These are phyloP conservation scores for Esteya vermicola DNA, from an alignment of 2,329 filamentous ascomycete species.

Conservation along the genomic window DNA sequence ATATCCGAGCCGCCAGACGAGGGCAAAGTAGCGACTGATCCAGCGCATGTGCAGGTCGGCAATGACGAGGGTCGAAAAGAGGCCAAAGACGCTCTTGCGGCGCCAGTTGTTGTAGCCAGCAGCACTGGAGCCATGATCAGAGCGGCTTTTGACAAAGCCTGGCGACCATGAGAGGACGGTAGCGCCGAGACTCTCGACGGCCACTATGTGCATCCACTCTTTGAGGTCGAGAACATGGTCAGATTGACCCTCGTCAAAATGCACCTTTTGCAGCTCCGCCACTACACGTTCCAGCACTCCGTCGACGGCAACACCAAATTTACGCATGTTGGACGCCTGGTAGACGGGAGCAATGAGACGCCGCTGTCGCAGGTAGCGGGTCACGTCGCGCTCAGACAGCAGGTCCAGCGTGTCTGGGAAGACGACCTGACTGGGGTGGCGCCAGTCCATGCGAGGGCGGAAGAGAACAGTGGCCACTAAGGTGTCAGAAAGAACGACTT, in stretches of 20 bases:
- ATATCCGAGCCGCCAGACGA: slow-evolving; percentile 30
- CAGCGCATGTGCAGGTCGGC: slow-evolving; percentile 22
- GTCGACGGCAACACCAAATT: slow-evolving; percentile 26
- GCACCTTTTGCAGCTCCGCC: slow-evolving; percentile 19
- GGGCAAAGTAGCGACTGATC: slow-evolving; percentile 24
- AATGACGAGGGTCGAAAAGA: slow-evolving; percentile 29
- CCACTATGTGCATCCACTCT: slow-evolving; percentile 43
- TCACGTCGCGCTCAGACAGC: slow-evolving; percentile 31
- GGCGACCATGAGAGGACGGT: slow-evolving; percentile 38
- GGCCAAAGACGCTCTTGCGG: slow-evolving; percentile 35
- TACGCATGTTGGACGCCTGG: slow-evolving; percentile 24
- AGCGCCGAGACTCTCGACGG: slow-evolving; percentile 35
- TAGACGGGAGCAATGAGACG: slow-evolving; percentile 35
- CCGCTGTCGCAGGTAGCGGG: slow-evolving; percentile 33
- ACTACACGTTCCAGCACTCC: slow-evolving; percentile 22
- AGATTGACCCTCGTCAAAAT: slow-evolving; percentile 22
- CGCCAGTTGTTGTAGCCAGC: slow-evolving; percentile 37
- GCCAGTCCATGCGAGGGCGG: slow-evolving; percentile 26
- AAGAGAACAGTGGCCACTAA: slow-evolving; percentile 30
- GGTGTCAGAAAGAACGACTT: not conserved
- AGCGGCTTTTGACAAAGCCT: slow-evolving; percentile 25
- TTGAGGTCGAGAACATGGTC: slow-evolving; percentile 38
- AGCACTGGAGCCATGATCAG: slow-evolving; percentile 30
- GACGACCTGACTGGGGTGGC: slow-evolving; percentile 16
- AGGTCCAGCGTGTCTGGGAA: slow-evolving; percentile 33